Conservation (phyloP, 225 moss, liverwort and hornwort species). For the Asterella californica region DNA sequence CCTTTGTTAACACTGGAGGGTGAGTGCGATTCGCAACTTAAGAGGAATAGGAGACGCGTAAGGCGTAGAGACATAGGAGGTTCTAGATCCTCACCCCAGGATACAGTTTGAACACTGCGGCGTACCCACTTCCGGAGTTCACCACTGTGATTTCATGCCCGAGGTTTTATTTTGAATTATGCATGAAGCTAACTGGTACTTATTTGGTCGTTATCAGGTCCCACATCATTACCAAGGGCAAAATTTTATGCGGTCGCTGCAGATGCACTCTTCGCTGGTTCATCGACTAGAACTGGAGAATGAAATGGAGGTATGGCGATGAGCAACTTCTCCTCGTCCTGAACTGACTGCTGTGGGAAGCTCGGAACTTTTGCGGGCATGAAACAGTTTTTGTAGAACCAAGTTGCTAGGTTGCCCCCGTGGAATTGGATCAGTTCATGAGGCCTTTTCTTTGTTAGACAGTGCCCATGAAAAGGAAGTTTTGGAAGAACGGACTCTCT, state of each 20-base stretch:
- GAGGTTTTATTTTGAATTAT: not conserved
- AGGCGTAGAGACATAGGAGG: not conserved
- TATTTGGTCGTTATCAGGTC: slow-evolving; percentile 45
- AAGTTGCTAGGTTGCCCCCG: not conserved
- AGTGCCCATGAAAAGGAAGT: not conserved
- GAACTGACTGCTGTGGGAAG: not conserved
- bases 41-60: not conserved
- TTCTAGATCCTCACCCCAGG: not conserved
- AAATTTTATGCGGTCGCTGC: slow-evolving; percentile 68
- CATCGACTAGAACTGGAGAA: slow-evolving; percentile 81
- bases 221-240: slow-evolving; percentile 60
- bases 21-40: not conserved
- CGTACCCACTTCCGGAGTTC: not conserved
- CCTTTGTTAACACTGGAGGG: not conserved
- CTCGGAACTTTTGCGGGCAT: not conserved
- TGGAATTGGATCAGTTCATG: not conserved
- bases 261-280: slow-evolving; percentile 96
- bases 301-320: slow-evolving; percentile 60
- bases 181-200: not conserved
- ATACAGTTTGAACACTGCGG: not conserved
- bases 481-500: not conserved
- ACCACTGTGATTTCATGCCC: not conserved
- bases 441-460: not conserved
- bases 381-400: not conserved
- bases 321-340: not conserved